These are phyloP conservation scores for Colletotrichum filicis DNA, from an alignment of 2,329 filamentous ascomycete species.

Conservation along the genomic window DNA sequence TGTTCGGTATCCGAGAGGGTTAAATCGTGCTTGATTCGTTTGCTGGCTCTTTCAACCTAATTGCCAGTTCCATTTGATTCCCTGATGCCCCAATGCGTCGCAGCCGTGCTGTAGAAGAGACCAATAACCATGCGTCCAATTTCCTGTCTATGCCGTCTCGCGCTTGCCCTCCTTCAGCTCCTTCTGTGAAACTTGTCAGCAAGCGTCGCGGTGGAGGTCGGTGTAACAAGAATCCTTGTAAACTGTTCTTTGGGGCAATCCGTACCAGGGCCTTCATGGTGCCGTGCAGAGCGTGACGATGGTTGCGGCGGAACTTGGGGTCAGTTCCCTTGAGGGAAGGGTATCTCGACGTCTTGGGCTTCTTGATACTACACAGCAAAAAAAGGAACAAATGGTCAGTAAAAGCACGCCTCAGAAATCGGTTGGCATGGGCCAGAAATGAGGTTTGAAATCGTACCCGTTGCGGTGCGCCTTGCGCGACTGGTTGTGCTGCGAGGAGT, in stretches of 20 bases:
- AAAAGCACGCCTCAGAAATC: not conserved
- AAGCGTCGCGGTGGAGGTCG: not conserved
- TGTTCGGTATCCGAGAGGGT: not conserved
- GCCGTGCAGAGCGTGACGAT: constrained; percentile 99
- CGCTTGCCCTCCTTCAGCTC: constrained; percentile 97
- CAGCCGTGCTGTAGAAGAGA: constrained; percentile 27
- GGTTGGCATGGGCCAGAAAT: not conserved
- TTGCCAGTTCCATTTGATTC: constrained; percentile 19
- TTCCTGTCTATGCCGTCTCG: constrained; percentile 74
- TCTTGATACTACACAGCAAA: constrained; percentile 85
- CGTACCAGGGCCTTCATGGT: constrained; percentile 97
- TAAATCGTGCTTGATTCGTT: constrained; percentile 28
- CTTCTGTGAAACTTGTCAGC: constrained; percentile 73
- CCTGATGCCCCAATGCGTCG: constrained; percentile 21
- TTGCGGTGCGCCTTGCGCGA: constrained; percentile 99
- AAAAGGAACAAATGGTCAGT: not conserved
- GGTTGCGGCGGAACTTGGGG: constrained; percentile 99
- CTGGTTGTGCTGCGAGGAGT: constrained; percentile 99
- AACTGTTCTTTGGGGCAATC: constrained; percentile 38
- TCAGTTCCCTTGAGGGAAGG: constrained; percentile 98
- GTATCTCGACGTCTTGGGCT: constrained; percentile 99
- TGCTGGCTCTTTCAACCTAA: constrained; percentile 15
- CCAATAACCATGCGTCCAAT: constrained; percentile 18
- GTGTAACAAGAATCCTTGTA: too few relatives aligned
- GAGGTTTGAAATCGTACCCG: constrained; percentile 74